Conservation (phyloP, 2,329 filamentous ascomycete species). For the Cryphonectria nitschkei region DNA sequence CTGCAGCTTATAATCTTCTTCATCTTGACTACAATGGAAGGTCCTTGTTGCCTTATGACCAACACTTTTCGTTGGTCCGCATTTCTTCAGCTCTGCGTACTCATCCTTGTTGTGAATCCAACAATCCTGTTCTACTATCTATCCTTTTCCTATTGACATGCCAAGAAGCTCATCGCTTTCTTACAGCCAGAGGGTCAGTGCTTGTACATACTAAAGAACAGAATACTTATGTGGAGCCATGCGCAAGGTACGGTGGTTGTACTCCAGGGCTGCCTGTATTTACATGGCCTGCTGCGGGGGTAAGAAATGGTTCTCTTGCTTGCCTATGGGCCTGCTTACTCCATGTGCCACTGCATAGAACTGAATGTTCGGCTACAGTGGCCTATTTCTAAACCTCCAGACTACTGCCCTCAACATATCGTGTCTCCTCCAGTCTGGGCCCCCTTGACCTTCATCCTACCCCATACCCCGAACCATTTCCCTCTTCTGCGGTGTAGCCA, state of each 20-base stretch:
- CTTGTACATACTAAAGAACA: not conserved
- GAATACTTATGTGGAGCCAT: not conserved
- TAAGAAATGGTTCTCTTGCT: not conserved
- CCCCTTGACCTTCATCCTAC: not conserved
- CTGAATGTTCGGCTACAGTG: not conserved
- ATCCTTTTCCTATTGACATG: not conserved
- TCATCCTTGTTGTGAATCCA: not conserved
- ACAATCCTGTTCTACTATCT: not conserved
- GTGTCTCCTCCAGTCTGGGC: not conserved
- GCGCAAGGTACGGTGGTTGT: not conserved
- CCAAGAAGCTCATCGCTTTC: not conserved
- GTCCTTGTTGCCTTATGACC: not conserved
- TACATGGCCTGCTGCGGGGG: not conserved
- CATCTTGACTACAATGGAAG: not conserved
- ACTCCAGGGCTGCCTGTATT: not conserved
- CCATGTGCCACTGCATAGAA: not conserved
- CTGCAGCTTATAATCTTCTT: not conserved
- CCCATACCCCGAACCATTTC: no score
- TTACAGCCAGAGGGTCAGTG: not conserved
- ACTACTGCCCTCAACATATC: not conserved
- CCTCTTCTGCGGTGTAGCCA: not conserved
- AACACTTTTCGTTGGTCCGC: not conserved
- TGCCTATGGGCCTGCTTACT: not conserved
- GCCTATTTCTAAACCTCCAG: not conserved
- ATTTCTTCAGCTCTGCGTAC: not conserved